Conservation (phyloP, 2,329 filamentous ascomycete species). For the Ophiostoma triangulosporum region DNA sequence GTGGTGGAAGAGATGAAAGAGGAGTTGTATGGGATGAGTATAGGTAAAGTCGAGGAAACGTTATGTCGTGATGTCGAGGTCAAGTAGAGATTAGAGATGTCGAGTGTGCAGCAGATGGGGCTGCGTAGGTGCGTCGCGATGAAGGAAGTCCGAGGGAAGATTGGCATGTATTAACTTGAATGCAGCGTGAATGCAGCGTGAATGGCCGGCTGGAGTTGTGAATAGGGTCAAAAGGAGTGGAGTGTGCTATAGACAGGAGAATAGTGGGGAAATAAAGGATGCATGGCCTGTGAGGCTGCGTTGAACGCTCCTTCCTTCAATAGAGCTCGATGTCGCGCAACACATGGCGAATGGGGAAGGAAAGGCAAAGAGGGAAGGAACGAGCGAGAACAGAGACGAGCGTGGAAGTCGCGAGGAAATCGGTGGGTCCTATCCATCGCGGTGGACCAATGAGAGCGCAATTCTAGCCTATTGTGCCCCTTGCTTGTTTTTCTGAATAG, state of each 20-base stretch:
- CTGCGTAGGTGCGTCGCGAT: background rate
- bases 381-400: conserved; percentile 5
- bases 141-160: background rate
- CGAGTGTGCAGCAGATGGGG: too few relatives aligned
- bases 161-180: background rate
- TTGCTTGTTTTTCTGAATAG: conserved; percentile 4
- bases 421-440: background rate
- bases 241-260: background rate
- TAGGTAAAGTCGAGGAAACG: background rate
- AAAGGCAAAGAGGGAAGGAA: conserved; percentile 5
- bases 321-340: conserved; percentile 8
- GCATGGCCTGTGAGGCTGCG: background rate
- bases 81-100: too few relatives aligned
- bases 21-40: background rate
- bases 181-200: background rate
- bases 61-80: background rate
- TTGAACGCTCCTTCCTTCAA: conserved; percentile 6
- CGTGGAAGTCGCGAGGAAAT: conserved; percentile 1
- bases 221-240: background rate
- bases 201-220: background rate
- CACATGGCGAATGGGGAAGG: conserved; percentile 5
- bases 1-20: too few relatives aligned
- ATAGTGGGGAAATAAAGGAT: background rate
- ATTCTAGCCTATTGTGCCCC: background rate
- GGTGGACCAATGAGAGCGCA: conserved; percentile 3